Conservation (phyloP, 768 basidiomycete genomes). For the Kwoniella botswanensis region DNA sequence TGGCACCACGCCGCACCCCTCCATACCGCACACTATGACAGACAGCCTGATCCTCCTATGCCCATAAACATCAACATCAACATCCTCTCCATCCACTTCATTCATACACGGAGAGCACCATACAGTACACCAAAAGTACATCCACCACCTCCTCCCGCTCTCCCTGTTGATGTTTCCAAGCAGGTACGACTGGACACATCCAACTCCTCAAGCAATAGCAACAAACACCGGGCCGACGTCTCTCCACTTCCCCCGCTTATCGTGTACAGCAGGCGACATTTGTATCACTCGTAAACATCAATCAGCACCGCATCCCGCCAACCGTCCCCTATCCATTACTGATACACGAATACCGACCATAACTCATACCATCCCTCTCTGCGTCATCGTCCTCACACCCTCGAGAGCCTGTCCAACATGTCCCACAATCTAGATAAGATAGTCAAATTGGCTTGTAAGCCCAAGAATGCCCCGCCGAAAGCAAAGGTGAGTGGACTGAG, state of each 20-base stretch:
- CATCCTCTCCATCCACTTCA: slow-evolving; percentile 2
- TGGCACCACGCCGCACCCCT: background rate
- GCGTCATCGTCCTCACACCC: too few relatives aligned
- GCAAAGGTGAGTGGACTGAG: slow-evolving; percentile 69
- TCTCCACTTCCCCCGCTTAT: background rate
- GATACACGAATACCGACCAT: too few relatives aligned
- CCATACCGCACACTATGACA: background rate
- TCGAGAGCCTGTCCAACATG: slow-evolving; percentile 28
- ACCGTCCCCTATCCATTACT: too few relatives aligned
- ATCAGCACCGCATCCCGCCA: too few relatives aligned
- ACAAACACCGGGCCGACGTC: slow-evolving; percentile 7
- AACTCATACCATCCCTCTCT: too few relatives aligned
- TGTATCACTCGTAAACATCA: too few relatives aligned
- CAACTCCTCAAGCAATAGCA: background rate
- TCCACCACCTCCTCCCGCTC: background rate
- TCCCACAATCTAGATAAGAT: slow-evolving; percentile 64
- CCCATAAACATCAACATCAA: background rate
- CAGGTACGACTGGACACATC: background rate
- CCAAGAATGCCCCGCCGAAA: slow-evolving; percentile 94
- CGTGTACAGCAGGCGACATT: background rate
- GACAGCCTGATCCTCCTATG: background rate
- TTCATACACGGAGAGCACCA: background rate
- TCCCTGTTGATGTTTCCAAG: background rate
- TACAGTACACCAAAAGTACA: background rate
- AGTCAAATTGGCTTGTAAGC: slow-evolving; percentile 95